Base-by-base conservation (phyloP, 257 asterid genomes). In the Vinca minor region DNA sequence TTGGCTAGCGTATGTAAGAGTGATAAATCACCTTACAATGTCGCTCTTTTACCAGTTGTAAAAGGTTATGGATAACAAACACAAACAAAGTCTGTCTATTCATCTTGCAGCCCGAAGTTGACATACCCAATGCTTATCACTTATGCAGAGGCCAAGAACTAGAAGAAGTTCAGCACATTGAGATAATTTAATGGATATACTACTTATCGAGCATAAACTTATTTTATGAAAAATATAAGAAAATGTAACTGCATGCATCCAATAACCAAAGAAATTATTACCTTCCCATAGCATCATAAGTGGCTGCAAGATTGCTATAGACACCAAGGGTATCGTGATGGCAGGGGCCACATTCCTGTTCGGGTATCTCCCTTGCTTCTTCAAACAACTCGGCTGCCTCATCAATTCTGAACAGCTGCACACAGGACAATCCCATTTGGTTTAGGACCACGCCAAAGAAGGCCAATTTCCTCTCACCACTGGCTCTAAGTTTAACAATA, bases 241-340 rank as follows among this genome's bases (percentile, higher is more conserved):
- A n/a, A n/a, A n/a, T n/a, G n/a, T n/a, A n/a, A 28, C 13, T 29
- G 18, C 23, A 34, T 31, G 29, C 29, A 45, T 28, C 25, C 17
- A 42, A 42, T 48, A 59, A 32, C n/a, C 52, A 44, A 67, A 50
- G 13, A 47, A 28, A 34, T 60, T 32, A 63, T 83, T 93, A 93
- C 99, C 99, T 93, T 80, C 99, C 99, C 87, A 89, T 76, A 34
- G 96, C 99, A 75, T 93, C 99, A 71, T 93, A 93, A 67, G 97
- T 89, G 60, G 99, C 99, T 15, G 99, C 97, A 35, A 93, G 96
- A 71, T 93, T 93, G 82, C 96, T 87, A 71, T 93, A 93, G 28
- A 93, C 95, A 50, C 99, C 97, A 21, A 93, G 97, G 10, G 99
- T 84, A 70, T 93, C 99, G 76, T 89, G 99, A 73, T 93, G 97